Evolutionary conservation across 495 filamentous ascomycete genomes (phyloP).

Genomic region (Xylaria longipes): DNA sequence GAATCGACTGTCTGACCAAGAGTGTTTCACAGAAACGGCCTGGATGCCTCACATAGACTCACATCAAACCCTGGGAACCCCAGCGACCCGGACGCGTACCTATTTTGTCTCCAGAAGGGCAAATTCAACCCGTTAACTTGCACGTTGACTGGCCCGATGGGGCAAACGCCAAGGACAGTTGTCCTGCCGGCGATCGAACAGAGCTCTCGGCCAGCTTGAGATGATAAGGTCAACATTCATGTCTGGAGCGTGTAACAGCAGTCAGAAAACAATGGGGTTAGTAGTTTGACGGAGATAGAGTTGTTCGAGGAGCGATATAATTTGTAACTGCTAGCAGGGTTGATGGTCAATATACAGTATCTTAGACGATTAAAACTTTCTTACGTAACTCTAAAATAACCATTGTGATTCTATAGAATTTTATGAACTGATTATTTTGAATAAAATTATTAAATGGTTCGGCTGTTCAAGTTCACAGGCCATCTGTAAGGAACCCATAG

Average conservation of each 20-base stretch:
- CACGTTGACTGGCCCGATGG: conserved; percentile 28
- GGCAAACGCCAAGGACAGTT: conserved; percentile 22
- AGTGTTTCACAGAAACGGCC: conserved; percentile 25
- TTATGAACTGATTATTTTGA: neutral
- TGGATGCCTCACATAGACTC: conserved; percentile 31
- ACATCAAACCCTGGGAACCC: conserved; percentile 26
- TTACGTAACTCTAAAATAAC: neutral
- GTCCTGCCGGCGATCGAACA: conserved; percentile 26
- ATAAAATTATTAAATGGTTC: neutral
- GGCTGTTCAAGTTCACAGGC: neutral
- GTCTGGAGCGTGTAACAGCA: neutral
- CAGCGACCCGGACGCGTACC: conserved; percentile 33
- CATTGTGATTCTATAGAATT: neutral
- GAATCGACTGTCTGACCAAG: neutral
- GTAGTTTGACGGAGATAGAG: neutral
- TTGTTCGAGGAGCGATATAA: neutral
- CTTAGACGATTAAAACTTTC: neutral
- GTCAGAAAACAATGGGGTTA: neutral
- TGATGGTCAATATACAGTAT: neutral
- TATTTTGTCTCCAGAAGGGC: conserved; percentile 38
- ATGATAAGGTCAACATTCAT: neutral
- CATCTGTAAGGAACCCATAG: neutral
- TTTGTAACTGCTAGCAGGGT: neutral
- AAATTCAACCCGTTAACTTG: conserved; percentile 39
- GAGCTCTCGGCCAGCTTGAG: conserved; percentile 26